A percentile compares a stretch with the other conserved stretches of the same genome.
phyloP scores from a whole-genome alignment of 2,329 filamentous ascomycete genomes.

The Cladosporium sp. region DNA sequence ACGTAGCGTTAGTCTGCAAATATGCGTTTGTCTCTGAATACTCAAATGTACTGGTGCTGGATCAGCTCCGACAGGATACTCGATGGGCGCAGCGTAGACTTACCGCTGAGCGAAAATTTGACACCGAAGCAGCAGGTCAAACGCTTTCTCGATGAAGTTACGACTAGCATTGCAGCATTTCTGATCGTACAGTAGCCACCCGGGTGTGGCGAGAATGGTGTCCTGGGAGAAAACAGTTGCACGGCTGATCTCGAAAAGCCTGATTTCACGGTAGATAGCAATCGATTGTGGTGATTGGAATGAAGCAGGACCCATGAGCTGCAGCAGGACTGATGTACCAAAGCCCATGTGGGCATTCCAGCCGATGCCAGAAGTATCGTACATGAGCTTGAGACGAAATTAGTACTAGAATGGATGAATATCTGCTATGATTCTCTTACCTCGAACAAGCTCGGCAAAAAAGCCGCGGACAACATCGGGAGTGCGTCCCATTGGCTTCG shows the following conservation, averaged over 20 bases:
- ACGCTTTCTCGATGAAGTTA: not conserved
- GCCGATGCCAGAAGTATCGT: not conserved
- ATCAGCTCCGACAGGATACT: not conserved
- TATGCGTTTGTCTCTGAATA: not conserved
- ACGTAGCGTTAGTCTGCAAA: too few relatives aligned
- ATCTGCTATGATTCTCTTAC: not conserved
- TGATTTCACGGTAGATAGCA: not conserved
- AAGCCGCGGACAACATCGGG: not conserved
- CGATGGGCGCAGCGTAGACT: too few relatives aligned
- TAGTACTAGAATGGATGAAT: too few relatives aligned
- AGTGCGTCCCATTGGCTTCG: not conserved
- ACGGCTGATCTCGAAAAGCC: constrained; percentile 1
- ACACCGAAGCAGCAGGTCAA: not conserved
- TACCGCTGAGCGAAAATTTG: not conserved
- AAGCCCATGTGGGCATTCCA: constrained; percentile 2
- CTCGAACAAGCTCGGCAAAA: constrained; percentile 1
- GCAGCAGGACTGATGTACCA: not conserved
- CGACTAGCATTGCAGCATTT: too few relatives aligned
- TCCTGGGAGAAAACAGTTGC: not conserved
- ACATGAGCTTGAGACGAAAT: not conserved
- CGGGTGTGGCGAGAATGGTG: not conserved
- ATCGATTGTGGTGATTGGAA: not conserved
- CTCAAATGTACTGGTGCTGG: not conserved
- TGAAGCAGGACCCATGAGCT: not conserved
- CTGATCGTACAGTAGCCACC: not conserved